A percentile compares a stretch with the other conserved stretches of the same genome.
These are phyloP conservation scores for Hypsizygus marmoreus DNA, from an alignment of 768 basidiomycete genomes.

Conservation along the genomic window DNA sequence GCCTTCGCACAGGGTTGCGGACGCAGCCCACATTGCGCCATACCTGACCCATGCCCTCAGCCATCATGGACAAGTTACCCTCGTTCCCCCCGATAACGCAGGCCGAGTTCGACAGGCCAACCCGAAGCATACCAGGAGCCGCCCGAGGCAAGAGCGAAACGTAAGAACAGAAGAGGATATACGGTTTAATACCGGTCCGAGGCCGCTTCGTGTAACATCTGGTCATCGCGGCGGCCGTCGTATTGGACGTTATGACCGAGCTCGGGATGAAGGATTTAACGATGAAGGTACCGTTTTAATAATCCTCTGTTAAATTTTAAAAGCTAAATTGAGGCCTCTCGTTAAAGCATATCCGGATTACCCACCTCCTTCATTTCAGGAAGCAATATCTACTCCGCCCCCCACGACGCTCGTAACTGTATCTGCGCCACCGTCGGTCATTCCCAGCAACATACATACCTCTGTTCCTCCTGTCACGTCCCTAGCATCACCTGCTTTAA, in stretches of 20 bases:
- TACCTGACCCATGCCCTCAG: conserved; percentile 59
- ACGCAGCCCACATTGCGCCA: conserved; percentile 54
- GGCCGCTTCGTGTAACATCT: conserved; percentile 24
- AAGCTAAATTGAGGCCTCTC: conserved; percentile 5
- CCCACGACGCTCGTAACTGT: conserved; percentile 35
- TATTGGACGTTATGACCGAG: conserved; percentile 28
- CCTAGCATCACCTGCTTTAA: conserved; percentile 3
- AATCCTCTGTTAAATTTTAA: conserved; percentile 2
- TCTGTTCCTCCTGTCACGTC: conserved; percentile 9
- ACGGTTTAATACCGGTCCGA: conserved; percentile 46
- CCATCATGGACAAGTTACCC: conserved; percentile 53
- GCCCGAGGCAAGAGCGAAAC: conserved; percentile 40
- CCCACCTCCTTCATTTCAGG: conserved; percentile 76
- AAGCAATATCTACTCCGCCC: conserved; percentile 56
- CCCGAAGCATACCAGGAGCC: conserved; percentile 40
- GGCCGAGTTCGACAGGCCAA: conserved; percentile 48
- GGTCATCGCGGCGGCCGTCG: conserved; percentile 30
- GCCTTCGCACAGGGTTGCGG: conserved; percentile 47
- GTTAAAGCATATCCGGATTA: conserved; percentile 55
- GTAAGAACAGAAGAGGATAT: conserved; percentile 46
- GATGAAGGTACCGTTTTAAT: conserved; percentile 22
- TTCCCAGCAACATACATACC: conserved; percentile 4
- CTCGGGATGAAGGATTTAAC: conserved; percentile 18
- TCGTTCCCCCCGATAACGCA: conserved; percentile 52
- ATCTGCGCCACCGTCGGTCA: conserved; percentile 13